Conservation (phyloP, 768 basidiomycete genomes). For the Flagelloscypha sp. region DNA sequence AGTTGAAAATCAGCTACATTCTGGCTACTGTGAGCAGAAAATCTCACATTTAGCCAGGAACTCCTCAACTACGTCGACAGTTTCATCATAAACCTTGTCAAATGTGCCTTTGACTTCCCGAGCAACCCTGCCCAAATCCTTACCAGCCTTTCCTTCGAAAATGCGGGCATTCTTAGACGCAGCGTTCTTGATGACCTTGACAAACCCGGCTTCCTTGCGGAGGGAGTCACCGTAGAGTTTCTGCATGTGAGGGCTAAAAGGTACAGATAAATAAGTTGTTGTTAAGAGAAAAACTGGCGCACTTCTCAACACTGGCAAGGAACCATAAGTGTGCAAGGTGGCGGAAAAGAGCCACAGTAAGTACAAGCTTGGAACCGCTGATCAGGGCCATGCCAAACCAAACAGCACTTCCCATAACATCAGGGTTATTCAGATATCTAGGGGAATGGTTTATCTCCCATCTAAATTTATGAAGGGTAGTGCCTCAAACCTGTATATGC, state of each 20-base stretch:
- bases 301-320: conserved; percentile 88
- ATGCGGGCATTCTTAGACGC: conserved; percentile 76
- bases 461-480: not conserved
- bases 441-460: not conserved
- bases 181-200: conserved; percentile 95
- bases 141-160: conserved; percentile 68
- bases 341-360: conserved; percentile 73
- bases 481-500: conserved; percentile 79
- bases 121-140: conserved; percentile 74
- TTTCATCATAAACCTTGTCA: conserved; percentile 93
- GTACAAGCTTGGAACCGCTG: conserved; percentile 88
- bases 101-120: conserved; percentile 90
- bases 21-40: not conserved
- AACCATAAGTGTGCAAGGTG: conserved; percentile 96
- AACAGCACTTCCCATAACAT: conserved; percentile 90
- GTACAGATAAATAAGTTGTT: not conserved
- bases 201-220: conserved; percentile 93
- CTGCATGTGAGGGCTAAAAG: conserved; percentile 88
- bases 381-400: conserved; percentile 92
- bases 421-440: conserved; percentile 91
- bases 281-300: conserved; percentile 19
- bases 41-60: conserved; percentile 82
- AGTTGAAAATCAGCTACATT: conserved; percentile 9
- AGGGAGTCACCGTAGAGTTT: conserved; percentile 91
- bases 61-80: conserved; percentile 87